Evolutionary conservation across 768 basidiomycete genomes (phyloP), one percentile per base, ranked within the genome.

Genomic region (Pleurotus citrinopileatus): DNA sequence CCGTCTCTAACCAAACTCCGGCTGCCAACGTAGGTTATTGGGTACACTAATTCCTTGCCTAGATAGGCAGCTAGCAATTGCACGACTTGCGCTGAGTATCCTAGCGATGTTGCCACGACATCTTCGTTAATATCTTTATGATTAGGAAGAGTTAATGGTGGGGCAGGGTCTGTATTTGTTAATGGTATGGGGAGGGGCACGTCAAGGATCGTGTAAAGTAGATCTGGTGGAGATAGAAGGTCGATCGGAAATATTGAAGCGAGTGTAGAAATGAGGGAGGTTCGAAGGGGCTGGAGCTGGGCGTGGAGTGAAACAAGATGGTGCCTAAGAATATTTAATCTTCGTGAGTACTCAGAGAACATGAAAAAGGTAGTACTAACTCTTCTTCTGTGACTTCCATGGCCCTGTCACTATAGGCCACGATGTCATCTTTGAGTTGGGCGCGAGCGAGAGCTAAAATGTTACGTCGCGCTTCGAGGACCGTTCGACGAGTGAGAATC

Each of bases 101-200:
- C 97, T 19, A 98, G 73, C 4, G 96, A 91, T 12, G 92, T 91
- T 0, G 97, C 93, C 8, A 94, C 82, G 2, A 79, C 73, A 47
- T 96, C 91, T 69, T 98, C 96, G 36, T 83, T 92, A 27, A 94
- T 80, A 38, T 82, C 82, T 55, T 81, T 83, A 59, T 84, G 78
- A n/a, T 78, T 70, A 28, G 82, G 70, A 37, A 94, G 66, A 2
- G 79, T 73, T 34, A 92, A 72, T 0, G 95, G 92, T 13, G 95
- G 95, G 0, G 89, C 90, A 42, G 94, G 91, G 60, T 94, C 89
- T 50, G 83, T 82, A 3, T 81, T 59, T 26, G 79, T 74, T 20
- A 85, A 61, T 13, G 93, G 93, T 57, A 98, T 94, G 1, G 97
- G 95, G 8, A 99, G 78, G n/a, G 97, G 91, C 42, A 92, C 84